Percentiles rank a stretch among this genome's conserved stretches.
Evolutionary conservation across 306 rosid species (phyloP).

Genomic region (Herpetospermum pedunculosum): DNA sequence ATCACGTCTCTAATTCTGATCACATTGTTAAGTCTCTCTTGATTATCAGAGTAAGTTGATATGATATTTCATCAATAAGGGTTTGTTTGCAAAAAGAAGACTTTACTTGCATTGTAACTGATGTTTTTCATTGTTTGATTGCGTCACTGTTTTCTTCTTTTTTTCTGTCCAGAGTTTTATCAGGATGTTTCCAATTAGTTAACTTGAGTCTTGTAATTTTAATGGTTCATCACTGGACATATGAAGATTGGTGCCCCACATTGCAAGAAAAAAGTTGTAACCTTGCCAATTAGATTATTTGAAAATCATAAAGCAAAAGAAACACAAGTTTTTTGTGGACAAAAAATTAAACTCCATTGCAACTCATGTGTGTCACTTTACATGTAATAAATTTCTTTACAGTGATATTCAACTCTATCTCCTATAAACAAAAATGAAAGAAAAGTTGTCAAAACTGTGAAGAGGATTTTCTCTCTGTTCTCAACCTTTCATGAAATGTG

Average conservation of each 20-base stretch:
- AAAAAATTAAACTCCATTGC: neutral
- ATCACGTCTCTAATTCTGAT: no score
- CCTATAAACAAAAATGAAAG: neutral
- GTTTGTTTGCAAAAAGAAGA: no score
- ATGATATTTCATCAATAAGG: no score
- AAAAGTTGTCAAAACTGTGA: neutral
- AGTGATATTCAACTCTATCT: neutral
- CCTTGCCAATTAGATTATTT: neutral
- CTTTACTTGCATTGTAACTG: no score
- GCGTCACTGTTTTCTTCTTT: no score
- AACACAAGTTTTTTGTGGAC: neutral
- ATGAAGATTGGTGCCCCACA: neutral
- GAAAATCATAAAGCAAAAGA: neutral
- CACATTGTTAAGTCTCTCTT: no score
- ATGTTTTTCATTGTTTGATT: neutral
- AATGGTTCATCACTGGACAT: neutral
- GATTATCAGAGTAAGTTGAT: no score
- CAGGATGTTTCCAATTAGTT: neutral
- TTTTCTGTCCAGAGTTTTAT: no score
- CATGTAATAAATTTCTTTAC: neutral
- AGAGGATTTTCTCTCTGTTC: neutral
- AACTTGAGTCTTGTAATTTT: neutral
- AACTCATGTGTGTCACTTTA: neutral
- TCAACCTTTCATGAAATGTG: neutral
- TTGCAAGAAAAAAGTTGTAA: neutral